Evolutionary conservation across 805 yeast species (phyloP), one percentile per base, ranked within the genome.

Genomic region (Blastobotrys terrestris): DNA sequence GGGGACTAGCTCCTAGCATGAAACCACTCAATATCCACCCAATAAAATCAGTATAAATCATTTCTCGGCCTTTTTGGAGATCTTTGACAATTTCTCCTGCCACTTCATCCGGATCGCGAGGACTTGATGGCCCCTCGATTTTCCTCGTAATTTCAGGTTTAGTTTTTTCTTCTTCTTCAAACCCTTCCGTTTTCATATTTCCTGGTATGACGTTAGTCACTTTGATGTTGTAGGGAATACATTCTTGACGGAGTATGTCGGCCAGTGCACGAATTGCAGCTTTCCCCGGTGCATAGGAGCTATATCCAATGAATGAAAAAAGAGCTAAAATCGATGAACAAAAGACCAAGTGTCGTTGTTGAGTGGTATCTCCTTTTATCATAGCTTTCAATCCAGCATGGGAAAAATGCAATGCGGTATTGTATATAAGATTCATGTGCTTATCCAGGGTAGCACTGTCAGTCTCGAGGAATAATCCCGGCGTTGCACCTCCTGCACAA

Each of bases 241-340:
- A 74, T 65, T 94, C 99, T 60, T 91, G 97, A 56, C 97, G 80
- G 51, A 94, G 69, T 3, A 85, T 73, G 48, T 85, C 86, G 0
- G 90, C 83, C 13, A 94, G 71, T 0, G 95, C 73, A 61, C 87
- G 77, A 14, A 92, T 66, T 0, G 97, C 96, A 0, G 88, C 84
- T 66, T 94, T 94, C 58, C 83, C 68, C 0, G 99, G 99, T 0
- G 94, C 91, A 65, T 94, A 94, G 61, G 88, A 92, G 0, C 83
- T 77, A 66, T 94, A 94, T 0, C 99, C 99, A 44, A 89, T 86
- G 63, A 92, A 85, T 3, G 97, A 89, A 72, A 80, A 92, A 58
- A 85, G 81, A 2, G 95, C 90, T 7, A 85, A 80, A 2, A 83
- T 86, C 1, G 96, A 87, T 0, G 96, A 86, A 61, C 77, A 84